Conservation (phyloP, 345 rosid genomes). For the Erysimum cheiranthoides region DNA sequence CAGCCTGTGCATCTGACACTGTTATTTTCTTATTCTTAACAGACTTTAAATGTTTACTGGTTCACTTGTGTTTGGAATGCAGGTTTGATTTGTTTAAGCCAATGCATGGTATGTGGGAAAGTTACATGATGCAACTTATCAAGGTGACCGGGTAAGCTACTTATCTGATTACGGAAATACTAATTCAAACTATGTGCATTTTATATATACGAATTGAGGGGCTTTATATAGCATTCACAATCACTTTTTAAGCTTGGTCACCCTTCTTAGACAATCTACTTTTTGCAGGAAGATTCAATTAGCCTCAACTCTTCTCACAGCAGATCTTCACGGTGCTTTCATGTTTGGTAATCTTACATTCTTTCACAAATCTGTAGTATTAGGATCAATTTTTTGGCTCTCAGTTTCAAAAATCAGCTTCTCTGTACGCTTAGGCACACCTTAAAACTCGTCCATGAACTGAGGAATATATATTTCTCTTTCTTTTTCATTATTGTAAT, state of each 20-base stretch:
- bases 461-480: not conserved
- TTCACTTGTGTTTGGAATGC: constrained; percentile 39
- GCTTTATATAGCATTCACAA: constrained; percentile 6
- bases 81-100: constrained; percentile 67
- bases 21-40: not conserved
- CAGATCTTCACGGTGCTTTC: constrained; percentile 75
- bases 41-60: not conserved
- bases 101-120: constrained; percentile 82
- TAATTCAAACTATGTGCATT: not conserved
- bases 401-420: not conserved
- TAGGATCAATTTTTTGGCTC: constrained; percentile 9
- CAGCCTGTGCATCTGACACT: not conserved
- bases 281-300: constrained; percentile 62
- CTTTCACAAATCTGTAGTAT: constrained; percentile 3
- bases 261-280: constrained; percentile 8
- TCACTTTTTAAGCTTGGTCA: constrained; percentile 27
- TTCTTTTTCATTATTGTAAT: not conserved
- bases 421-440: not conserved
- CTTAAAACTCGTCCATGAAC: constrained; percentile 5
- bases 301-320: constrained; percentile 55
- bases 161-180: constrained; percentile 2
- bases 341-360: constrained; percentile 55
- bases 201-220: not conserved
- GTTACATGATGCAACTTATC: constrained; percentile 58
- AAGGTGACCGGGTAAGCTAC: constrained; percentile 57